A percentile compares a stretch with the other conserved stretches of the same genome.
These are phyloP conservation scores for Byssochlamys sp. DNA, from an alignment of 2,329 filamentous ascomycete species.

Conservation along the genomic window DNA sequence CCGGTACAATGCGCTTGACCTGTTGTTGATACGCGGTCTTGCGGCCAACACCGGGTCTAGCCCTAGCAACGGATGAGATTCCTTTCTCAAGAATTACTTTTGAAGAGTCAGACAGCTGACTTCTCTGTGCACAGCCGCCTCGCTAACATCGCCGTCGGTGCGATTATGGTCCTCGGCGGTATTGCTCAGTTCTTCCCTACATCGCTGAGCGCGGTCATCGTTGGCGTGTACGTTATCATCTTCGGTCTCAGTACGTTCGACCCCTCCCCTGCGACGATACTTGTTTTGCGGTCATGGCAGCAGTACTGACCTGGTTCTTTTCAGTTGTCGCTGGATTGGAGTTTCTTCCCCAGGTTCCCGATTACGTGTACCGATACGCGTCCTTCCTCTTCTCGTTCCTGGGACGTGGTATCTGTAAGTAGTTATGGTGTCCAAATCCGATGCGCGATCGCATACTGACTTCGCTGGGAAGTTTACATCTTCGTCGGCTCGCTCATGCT, in stretches of 20 bases:
- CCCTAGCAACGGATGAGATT: slow-evolving; percentile 2
- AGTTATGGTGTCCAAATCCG: slow-evolving; percentile 3
- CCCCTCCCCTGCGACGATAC: background rate
- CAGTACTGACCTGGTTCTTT: slow-evolving; percentile 2
- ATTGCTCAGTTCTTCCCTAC: slow-evolving; percentile 40
- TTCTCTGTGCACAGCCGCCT: slow-evolving; percentile 58
- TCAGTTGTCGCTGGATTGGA: slow-evolving; percentile 65
- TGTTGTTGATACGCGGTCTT: background rate
- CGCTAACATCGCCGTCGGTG: slow-evolving; percentile 81
- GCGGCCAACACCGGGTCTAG: slow-evolving; percentile 3
- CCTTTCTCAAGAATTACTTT: background rate
- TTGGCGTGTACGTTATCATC: slow-evolving; percentile 78
- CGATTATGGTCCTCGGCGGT: slow-evolving; percentile 79
- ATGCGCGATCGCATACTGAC: background rate
- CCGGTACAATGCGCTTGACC: slow-evolving; percentile 1
- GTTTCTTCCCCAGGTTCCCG: slow-evolving; percentile 73
- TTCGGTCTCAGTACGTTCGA: slow-evolving; percentile 67
- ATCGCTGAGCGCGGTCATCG: slow-evolving; percentile 54
- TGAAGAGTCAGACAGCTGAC: slow-evolving; percentile 16
- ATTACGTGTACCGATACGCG: slow-evolving; percentile 83
- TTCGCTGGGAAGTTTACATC: slow-evolving; percentile 65
- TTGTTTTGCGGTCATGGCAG: background rate
- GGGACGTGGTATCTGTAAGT: slow-evolving; percentile 86
- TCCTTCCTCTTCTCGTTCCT: slow-evolving; percentile 98
- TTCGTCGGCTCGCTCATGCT: slow-evolving; percentile 84